These are phyloP conservation scores for Sporothrix brunneoviolacea DNA, from an alignment of 2,329 filamentous ascomycete genomes.

Conservation along the genomic window DNA sequence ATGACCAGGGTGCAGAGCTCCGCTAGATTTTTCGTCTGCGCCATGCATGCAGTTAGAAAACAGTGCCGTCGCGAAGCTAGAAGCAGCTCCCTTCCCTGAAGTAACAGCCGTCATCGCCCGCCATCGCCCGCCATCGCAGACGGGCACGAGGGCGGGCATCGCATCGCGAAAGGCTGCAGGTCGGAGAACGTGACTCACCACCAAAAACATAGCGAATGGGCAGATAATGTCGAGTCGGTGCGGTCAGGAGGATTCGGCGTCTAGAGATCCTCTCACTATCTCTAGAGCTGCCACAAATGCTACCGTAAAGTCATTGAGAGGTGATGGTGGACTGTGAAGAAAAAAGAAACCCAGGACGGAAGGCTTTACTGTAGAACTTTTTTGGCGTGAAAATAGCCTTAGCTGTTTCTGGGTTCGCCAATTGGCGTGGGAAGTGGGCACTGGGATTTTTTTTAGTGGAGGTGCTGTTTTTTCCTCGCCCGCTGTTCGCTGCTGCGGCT, in stretches of 20 bases:
- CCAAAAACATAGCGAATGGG: conserved; percentile 29
- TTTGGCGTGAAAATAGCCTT: conserved; percentile 8
- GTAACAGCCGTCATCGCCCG: background rate
- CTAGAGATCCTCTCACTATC: conserved; percentile 73
- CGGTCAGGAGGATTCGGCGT: conserved; percentile 46
- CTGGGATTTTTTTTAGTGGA: conserved; percentile 9
- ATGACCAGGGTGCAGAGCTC: conserved; percentile 89
- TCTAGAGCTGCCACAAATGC: conserved; percentile 66
- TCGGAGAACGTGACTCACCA: conserved; percentile 23
- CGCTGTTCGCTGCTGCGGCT: background rate
- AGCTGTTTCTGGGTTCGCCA: background rate
- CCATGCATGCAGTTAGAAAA: conserved; percentile 21
- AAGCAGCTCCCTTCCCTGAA: background rate
- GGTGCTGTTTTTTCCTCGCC: background rate
- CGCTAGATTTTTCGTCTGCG: conserved; percentile 63
- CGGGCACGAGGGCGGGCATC: no score
- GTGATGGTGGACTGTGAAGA: background rate
- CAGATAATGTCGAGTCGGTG: conserved; percentile 20
- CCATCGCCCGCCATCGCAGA: conserved; percentile 1
- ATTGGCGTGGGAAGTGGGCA: conserved; percentile 8
- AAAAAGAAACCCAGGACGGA: conserved; percentile 3
- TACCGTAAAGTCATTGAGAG: conserved; percentile 59
- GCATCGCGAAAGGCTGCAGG: background rate
- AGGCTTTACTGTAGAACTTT: conserved; percentile 13
- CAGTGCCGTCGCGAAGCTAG: background rate